Evolutionary conservation across 2,329 filamentous ascomycete species (phyloP), one percentile per base, ranked within the genome.

Genomic region (Herpotrichia juniperi): DNA sequence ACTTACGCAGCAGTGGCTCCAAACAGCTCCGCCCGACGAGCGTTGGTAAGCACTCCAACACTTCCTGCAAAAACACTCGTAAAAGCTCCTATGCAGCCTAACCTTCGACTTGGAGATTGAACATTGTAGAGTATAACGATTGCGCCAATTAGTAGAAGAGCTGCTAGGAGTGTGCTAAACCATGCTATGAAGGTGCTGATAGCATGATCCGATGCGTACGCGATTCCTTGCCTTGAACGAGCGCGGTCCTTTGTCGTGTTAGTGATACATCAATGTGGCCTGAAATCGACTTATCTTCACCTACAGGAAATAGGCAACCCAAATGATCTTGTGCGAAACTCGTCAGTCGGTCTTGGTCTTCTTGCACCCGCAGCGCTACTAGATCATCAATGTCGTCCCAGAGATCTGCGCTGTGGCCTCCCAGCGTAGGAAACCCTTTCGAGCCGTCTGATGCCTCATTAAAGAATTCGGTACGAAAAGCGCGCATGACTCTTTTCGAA

Each of bases 271-370:
- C n/a, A n/a, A n/a, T n/a, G n/a, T n/a, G n/a, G n/a, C n/a, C n/a
- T n/a, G n/a, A n/a, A n/a, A n/a, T n/a, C n/a, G n/a, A n/a, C n/a
- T n/a, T n/a, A n/a, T n/a, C n/a, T n/a, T n/a, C n/a, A n/a, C 39
- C 12, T 19, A 44, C 42, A 51, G 48, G 34, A 42, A 53, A 42
- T 24, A 39, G 6, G 37, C 49, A 45, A 1, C 52, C 53, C 5
- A 63, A 53, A 35, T 64, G 61, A 21, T 61, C 58, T 32, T 64
- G 51, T 9, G 69, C 50, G 48, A 72, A 64, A 12, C 52, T 42
- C 6, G 63, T 66, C 2, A 68, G 45, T 4, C 61, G 47, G 30
- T 68, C 64, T 28, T 64, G 56, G 16, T 67, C 62, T 25, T 55
- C 24, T 16, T 7, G 51, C 1, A 58, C 58, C 14, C 59, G 51